Base-by-base conservation (phyloP, 768 basidiomycete genomes). In the Leccinum obscurum region DNA sequence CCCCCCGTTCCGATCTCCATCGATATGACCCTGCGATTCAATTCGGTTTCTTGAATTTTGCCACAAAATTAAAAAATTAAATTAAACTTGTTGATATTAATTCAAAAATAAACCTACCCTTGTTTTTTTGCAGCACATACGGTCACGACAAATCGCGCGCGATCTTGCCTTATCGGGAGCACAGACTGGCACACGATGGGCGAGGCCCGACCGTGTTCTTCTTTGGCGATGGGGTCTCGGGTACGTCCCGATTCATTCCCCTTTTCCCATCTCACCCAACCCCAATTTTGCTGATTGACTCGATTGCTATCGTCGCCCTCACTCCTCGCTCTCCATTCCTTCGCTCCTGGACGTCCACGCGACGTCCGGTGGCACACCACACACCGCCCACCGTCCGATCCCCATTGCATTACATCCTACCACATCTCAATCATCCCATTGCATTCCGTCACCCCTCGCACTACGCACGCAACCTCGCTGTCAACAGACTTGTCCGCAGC, bases 81-180 rank as follows among this genome's bases (percentile, higher is more conserved):
- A 30, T 3, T 30, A 30, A 30, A 30, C 30, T 30, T 2, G 2
- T 30, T 30, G 30, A 30, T 20, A 20, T 46, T 6, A 46, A 46
- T 46, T 20, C 44, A 20, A 46, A 44, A 46, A 46, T 11, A 46
- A 46, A 46, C 44, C 44, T 46, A 46, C 49, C 26, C 26, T 44
- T 10, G 20, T 46, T 15, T 22, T 22, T 24, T 37, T 24, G 26
- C 20, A 69, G 93, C 68, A 86, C 84, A 1, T 98, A 84, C 68
- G 97, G 97, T 0, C 97, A 99, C 72, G 97, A 99, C 76, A 99
- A 99, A 77, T 93, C 91, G 7, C 89, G 88, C 66, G 93, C 96
- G 3, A 98, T 98, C 66, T 77, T 95, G 35, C 95, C 93, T 0
- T 99, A 98, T 76, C 66, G 78, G 6, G 71, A 84, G 52, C 85